Base-by-base conservation (phyloP, 1,284 basidiomycete species). In the Malassezia arunalokei region DNA sequence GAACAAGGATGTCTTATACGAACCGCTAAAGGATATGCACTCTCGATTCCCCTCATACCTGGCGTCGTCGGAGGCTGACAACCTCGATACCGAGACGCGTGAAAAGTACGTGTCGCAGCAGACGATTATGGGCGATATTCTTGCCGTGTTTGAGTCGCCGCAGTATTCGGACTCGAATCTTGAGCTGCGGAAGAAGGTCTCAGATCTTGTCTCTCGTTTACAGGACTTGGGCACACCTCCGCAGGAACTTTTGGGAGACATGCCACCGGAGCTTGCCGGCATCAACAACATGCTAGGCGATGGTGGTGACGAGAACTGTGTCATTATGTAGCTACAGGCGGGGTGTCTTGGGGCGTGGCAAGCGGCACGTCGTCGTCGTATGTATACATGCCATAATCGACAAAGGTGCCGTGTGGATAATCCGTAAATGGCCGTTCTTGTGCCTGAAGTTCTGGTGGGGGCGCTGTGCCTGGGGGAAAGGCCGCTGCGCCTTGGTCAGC, bases 1-100 rank as follows among this genome's bases (percentile, higher is more conserved):
- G 87, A 84, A 82, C 73, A 90, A 89, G 71, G 89, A 96, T 2
- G 80, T 96, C 8, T 76, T 94, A 15, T 87, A 95, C 66, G 90
- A 94, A 60, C 91, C 92, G 0, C 75, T 96, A 65, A 85, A 85
- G 63, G 92, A 96, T 30, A 35, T 51, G 43, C 14, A 48, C 27
- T 8, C 20, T 7, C 66, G 90, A 87, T 92, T 90, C 77, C 89
- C 90, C 0, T 75, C 68, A 15, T 94, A 90, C 75, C 79, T 95
- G 42, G 73, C 66, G 17, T 73, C 75, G 62, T 51, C 79, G 78
- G 51, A 59, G 15, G 60, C 60, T 1, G 32, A 47, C 20, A 33
- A 74, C 6, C 75, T 84, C 32, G 78, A 81, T 0, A 57, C 76
- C 0, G 81, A 80, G 20, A 87, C 94, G 59, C 77, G 81, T 51